phyloP scores from a whole-genome alignment of 306 rosid genomes.

The Castanospermum australe region DNA sequence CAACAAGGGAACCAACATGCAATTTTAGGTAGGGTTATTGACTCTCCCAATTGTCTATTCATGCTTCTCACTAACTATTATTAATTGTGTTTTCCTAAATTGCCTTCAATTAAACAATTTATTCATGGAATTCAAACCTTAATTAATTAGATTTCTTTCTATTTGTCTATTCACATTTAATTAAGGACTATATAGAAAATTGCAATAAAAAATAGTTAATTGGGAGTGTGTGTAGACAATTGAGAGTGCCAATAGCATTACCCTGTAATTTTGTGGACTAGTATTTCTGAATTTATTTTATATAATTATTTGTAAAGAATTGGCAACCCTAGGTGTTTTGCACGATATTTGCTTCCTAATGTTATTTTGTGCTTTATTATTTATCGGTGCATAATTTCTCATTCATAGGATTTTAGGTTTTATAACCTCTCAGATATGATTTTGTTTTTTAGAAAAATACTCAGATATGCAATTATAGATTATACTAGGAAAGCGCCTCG shows the following conservation, averaged over 20 bases:
- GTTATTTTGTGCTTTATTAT: not conserved
- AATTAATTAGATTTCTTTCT: too few relatives aligned
- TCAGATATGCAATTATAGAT: not conserved
- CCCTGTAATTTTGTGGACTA: not conserved
- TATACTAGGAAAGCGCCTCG: not conserved
- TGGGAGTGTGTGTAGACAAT: too few relatives aligned
- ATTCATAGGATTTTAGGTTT: not conserved
- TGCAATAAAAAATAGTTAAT: too few relatives aligned
- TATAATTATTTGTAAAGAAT: not conserved
- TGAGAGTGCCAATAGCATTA: too few relatives aligned
- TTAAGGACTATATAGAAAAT: too few relatives aligned
- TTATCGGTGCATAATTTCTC: not conserved
- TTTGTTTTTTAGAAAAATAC: not conserved
- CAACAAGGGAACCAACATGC: not conserved
- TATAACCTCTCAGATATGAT: not conserved
- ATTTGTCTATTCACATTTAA: too few relatives aligned
- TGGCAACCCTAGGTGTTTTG: not conserved
- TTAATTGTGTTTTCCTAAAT: too few relatives aligned
- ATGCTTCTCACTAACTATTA: too few relatives aligned
- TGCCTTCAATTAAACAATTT: too few relatives aligned
- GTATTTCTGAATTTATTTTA: not conserved
- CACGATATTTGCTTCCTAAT: not conserved
- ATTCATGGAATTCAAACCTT: too few relatives aligned
- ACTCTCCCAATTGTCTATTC: too few relatives aligned
- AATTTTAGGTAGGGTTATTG: too few relatives aligned